Evolutionary conservation across 345 rosid genomes (phyloP).

Genomic region (Pistacia integerrima): DNA sequence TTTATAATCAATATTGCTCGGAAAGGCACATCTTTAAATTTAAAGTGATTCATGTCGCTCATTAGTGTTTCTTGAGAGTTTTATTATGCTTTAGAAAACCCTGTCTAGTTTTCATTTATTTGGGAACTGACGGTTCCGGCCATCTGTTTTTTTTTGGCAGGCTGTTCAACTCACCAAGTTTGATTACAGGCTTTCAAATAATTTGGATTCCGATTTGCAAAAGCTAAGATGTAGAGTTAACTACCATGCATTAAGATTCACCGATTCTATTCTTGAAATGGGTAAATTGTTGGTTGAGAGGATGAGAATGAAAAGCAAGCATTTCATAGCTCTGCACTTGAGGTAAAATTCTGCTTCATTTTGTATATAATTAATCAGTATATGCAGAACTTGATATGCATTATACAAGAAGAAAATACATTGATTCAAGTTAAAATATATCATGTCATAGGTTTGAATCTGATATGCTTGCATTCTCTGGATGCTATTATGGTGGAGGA

Average conservation of each 20-base stretch:
- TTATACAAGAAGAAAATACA: not conserved
- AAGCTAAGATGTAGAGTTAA: conserved; percentile 93
- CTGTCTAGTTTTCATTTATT: not conserved
- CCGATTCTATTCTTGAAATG: conserved; percentile 61
- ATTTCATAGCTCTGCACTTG: conserved; percentile 84
- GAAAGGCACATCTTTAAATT: too few species aligned
- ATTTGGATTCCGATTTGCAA: conserved; percentile 68
- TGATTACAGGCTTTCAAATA: conserved; percentile 86
- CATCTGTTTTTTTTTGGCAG: conserved; percentile 40
- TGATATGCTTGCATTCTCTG: conserved; percentile 98
- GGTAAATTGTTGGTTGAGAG: conserved; percentile 67
- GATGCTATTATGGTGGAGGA: too few species aligned
- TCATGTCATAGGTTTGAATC: conserved; percentile 71
- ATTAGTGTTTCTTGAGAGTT: too few species aligned
- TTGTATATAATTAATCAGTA: too few species aligned
- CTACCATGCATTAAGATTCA: conserved; percentile 80
- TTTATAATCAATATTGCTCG: too few species aligned
- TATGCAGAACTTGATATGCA: not conserved
- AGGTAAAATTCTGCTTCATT: conserved; percentile 51
- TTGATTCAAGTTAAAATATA: conserved; percentile 11
- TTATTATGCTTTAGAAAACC: not conserved
- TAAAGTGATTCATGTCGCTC: too few species aligned
- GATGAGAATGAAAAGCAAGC: conserved; percentile 66
- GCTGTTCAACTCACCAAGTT: conserved; percentile 88
- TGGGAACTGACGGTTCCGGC: not conserved